Base-by-base conservation (phyloP, 148 eudicot species). In the Amaranthus cruentus region DNA sequence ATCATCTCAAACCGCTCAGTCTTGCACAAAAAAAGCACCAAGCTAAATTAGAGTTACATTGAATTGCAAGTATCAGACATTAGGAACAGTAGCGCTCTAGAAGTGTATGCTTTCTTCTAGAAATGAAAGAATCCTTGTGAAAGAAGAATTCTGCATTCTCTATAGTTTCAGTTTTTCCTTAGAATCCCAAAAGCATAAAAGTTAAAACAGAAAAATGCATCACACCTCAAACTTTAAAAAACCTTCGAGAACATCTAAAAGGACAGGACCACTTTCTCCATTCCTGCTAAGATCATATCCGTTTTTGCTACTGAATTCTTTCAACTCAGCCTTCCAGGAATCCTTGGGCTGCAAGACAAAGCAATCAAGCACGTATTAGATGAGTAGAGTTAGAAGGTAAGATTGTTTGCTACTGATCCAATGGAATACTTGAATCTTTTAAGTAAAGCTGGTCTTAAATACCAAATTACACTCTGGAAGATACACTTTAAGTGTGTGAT, bases 391-490 rank as follows among this genome's bases (percentile, higher is more conserved):
- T 62, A 38, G 47, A 15, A 57, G 69, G 38, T 15, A 21, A n/a
- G 12, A 50, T 28, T 2, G 14, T 9, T 9, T 49, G 6, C 55
- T 66, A 47, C 4, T 48, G 18, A 48, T 46, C 3, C 9, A 46
- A 12, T 65, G 52, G 46, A 58, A 6, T 28, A 1, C 38, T 2
- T 0, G 38, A 2, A 0, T 0, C 38, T 28, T 28, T 28, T 28
- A 28, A 55, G 42, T 60, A 47, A 63, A 10, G 43, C 44, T 52
- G 14, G 73, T 71, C 68, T n/a, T 43, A 15, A 67, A 71, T 90
- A 95, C 99, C 96, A 92, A 80, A 79, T 95, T 95, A 76, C 92
- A 91, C 79, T 92, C 97, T 18, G 99, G 97, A 73, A 87, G 84
- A 80, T 91, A 95, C 71, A 95, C 97, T 85, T 95, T 92, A 59